Base-by-base conservation (phyloP, 768 basidiomycete genomes). In the Mycena alexandri region DNA sequence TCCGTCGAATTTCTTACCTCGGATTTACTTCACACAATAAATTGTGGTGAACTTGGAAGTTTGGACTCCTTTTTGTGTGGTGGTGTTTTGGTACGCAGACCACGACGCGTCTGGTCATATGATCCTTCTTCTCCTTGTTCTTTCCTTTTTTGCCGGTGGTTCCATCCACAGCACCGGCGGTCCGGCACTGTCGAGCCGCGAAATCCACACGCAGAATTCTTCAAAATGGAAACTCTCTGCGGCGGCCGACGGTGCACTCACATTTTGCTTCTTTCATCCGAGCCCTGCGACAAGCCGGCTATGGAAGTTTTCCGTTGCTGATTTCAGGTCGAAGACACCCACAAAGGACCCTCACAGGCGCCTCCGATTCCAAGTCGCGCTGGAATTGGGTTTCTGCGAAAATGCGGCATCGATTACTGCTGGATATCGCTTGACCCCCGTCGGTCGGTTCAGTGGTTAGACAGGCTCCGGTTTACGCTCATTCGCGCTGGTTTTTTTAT, bases 361-460 rank as follows among this genome's bases (percentile, higher is more conserved):
- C 11, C 2, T 38, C 38, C 38, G 38, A 2, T 14, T 38, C 4
- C 38, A 38, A 38, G 38, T 38, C 38, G 38, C 38, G 43, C n/a
- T n/a, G 36, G 48, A n/a, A n/a, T n/a, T 11, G 0, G 16, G 34
- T 38, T 55, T 55, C 53, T 22, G 34, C 55, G 61, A 63, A 50
- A 29, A 41, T 50, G 25, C 24, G 25, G 24, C 25, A 24, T n/a
- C 22, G 38, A 52, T 52, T 29, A 6, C 38, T 38, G 38, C 38
- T 38, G 14, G 14, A 11, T 38, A 38, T 38, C 38, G 10, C 38
- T 38, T 38, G 11, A 38, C 38, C n/a, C n/a, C n/a, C 38, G 38
- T 38, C 38, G 38, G 38, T 38, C n/a, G n/a, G n/a, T n/a, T n/a
- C n/a, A n/a, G n/a, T n/a, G n/a, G n/a, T n/a, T n/a, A n/a, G n/a